Percentiles rank a stretch among this genome's conserved stretches.
Evolutionary conservation across 1,139 yeast genomes (phyloP).

Genomic region (Yamadazyma mexicana): DNA sequence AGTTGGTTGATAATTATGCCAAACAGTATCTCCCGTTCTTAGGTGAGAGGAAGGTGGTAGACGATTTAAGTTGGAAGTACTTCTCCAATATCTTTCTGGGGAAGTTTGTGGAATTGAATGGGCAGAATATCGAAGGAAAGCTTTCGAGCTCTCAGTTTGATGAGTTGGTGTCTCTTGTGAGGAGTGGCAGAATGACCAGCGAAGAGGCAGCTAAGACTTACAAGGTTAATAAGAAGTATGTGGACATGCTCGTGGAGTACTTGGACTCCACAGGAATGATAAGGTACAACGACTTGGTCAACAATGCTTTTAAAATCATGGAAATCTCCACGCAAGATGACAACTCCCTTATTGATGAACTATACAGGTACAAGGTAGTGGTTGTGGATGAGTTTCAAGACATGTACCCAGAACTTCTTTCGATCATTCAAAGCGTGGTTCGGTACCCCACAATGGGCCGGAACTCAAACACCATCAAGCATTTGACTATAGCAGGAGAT

Average conservation of each 20-base stretch:
- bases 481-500: constrained; percentile 72
- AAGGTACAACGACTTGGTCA: constrained; percentile 37
- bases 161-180: constrained; percentile 30
- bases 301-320: constrained; percentile 30
- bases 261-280: constrained; percentile 33
- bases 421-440: constrained; percentile 41
- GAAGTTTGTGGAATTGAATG: constrained; percentile 22
- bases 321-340: constrained; percentile 11
- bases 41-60: constrained; percentile 41
- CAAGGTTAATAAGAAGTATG: constrained; percentile 22
- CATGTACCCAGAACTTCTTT: constrained; percentile 52
- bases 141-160: constrained; percentile 33
- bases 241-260: constrained; percentile 22
- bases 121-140: constrained; percentile 22
- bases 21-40: constrained; percentile 20
- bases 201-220: constrained; percentile 25
- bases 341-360: constrained; percentile 19
- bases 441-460: constrained; percentile 25
- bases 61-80: constrained; percentile 53
- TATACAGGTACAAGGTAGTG: constrained; percentile 35
- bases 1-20: constrained; percentile 44
- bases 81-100: constrained; percentile 35
- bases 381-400: constrained; percentile 81
- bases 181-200: constrained; percentile 27
- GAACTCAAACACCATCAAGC: constrained; percentile 30